phyloP scores from a whole-genome alignment of 495 filamentous ascomycete species.

The Penicillium herquei region DNA sequence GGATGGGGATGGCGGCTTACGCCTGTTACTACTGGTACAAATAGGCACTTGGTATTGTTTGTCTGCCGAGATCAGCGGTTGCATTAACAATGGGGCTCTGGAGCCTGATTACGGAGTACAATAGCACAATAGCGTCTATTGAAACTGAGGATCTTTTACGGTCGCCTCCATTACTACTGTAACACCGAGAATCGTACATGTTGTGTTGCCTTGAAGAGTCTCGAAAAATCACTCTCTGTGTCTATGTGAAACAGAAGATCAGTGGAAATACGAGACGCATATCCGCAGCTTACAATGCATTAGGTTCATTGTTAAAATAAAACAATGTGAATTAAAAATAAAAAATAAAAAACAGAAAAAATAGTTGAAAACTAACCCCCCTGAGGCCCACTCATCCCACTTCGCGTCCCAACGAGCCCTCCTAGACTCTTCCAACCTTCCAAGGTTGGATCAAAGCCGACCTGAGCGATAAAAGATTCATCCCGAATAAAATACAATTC shows the following conservation, averaged over 20 bases:
- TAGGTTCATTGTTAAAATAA: background rate
- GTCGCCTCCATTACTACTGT: background rate
- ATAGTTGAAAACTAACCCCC: too few relatives aligned
- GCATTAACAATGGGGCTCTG: slow-evolving; percentile 7
- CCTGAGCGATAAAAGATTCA: background rate
- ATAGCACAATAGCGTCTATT: background rate
- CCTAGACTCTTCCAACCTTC: background rate
- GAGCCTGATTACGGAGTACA: background rate
- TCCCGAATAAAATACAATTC: background rate
- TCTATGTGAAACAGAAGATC: background rate
- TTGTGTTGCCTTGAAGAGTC: background rate
- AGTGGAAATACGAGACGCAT: background rate
- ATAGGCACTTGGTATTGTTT: background rate
- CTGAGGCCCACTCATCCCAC: slow-evolving; percentile 13
- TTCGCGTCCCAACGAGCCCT: slow-evolving; percentile 14
- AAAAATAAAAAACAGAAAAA: slow-evolving; percentile 4
- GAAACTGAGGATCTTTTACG: background rate
- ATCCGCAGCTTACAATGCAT: background rate
- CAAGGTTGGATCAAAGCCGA: background rate
- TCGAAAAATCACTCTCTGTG: background rate
- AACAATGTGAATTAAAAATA: background rate
- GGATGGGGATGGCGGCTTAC: too few relatives aligned
- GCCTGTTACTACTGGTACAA: too few relatives aligned
- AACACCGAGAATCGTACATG: background rate
- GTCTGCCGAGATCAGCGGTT: slow-evolving; percentile 1